These are phyloP conservation scores for Rhinocladiella mackenziei DNA, from an alignment of 2,329 filamentous ascomycete species.

Conservation along the genomic window DNA sequence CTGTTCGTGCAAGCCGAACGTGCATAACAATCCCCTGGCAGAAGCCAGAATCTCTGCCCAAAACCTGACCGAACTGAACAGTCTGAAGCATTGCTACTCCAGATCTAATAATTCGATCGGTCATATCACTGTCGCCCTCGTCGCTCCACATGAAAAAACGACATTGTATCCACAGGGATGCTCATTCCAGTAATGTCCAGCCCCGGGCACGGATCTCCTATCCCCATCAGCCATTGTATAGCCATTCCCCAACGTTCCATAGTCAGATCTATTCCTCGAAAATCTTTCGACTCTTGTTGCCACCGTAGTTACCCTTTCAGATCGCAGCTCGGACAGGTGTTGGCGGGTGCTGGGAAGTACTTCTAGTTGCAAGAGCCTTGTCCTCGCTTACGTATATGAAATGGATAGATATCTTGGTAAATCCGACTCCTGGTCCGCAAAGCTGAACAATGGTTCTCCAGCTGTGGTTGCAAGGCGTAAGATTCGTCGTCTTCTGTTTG, in stretches of 20 bases:
- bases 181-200: not conserved
- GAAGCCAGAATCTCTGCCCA: too few relatives aligned
- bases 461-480: constrained; percentile 43
- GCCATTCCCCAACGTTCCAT: constrained; percentile 20
- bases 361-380: constrained; percentile 11
- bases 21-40: too few relatives aligned
- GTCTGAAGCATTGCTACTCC: too few relatives aligned
- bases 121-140: not conserved
- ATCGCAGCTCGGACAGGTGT: constrained; percentile 34
- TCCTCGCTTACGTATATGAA: constrained; percentile 23
- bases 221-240: constrained; percentile 24
- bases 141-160: not conserved
- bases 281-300: constrained; percentile 32
- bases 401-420: constrained; percentile 23
- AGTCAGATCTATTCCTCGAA: constrained; percentile 3
- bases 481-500: constrained; percentile 44
- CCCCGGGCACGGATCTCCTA: constrained; percentile 12
- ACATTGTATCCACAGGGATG: not conserved
- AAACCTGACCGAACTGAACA: too few relatives aligned
- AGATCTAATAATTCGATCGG: too few relatives aligned
- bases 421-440: constrained; percentile 37
- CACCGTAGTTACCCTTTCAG: constrained; percentile 33
- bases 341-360: constrained; percentile 19
- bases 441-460: constrained; percentile 48
- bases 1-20: too few relatives aligned